Evolutionary conservation across 2,329 filamentous ascomycete genomes (phyloP).

Genomic region (Monilinia vaccinii-corymbosi): DNA sequence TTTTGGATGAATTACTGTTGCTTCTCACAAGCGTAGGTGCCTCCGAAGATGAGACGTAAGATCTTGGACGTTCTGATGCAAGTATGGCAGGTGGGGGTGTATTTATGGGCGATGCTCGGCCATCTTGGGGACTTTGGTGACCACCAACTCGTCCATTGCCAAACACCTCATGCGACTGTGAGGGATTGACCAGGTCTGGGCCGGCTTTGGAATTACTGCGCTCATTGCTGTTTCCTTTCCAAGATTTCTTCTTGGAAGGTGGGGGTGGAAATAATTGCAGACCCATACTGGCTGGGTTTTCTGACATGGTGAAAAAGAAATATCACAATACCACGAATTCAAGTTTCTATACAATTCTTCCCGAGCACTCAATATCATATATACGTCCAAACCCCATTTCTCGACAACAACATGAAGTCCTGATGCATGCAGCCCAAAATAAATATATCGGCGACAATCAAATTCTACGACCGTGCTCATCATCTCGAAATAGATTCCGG

Average conservation of each 20-base stretch:
- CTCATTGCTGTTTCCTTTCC: slow-evolving; percentile 24
- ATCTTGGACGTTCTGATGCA: slow-evolving; percentile 30
- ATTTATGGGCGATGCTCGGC: slow-evolving; percentile 16
- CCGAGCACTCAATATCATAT: slow-evolving; percentile 1
- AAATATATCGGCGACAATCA: slow-evolving; percentile 4
- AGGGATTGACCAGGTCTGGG: slow-evolving; percentile 16
- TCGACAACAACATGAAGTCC: not conserved
- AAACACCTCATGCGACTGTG: slow-evolving; percentile 18
- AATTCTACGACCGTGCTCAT: slow-evolving; percentile 1
- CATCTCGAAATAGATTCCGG: slow-evolving; percentile 7
- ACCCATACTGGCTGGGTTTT: slow-evolving; percentile 24
- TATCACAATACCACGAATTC: slow-evolving; percentile 3
- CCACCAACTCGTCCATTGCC: slow-evolving; percentile 16
- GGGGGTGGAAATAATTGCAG: slow-evolving; percentile 29
- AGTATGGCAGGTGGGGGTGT: slow-evolving; percentile 23
- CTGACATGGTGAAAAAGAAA: slow-evolving; percentile 17
- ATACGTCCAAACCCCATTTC: slow-evolving; percentile 3
- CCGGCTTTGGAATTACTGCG: slow-evolving; percentile 21
- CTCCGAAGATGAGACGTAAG: slow-evolving; percentile 44
- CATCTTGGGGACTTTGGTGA: slow-evolving; percentile 15
- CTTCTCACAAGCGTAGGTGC: slow-evolving; percentile 41
- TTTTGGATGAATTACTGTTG: slow-evolving; percentile 42
- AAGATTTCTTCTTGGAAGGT: slow-evolving; percentile 22
- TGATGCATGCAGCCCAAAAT: slow-evolving; percentile 8
- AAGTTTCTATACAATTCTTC: not conserved